phyloP scores from a whole-genome alignment of 2,329 filamentous ascomycete genomes.

The Trichoderma polysporum region DNA sequence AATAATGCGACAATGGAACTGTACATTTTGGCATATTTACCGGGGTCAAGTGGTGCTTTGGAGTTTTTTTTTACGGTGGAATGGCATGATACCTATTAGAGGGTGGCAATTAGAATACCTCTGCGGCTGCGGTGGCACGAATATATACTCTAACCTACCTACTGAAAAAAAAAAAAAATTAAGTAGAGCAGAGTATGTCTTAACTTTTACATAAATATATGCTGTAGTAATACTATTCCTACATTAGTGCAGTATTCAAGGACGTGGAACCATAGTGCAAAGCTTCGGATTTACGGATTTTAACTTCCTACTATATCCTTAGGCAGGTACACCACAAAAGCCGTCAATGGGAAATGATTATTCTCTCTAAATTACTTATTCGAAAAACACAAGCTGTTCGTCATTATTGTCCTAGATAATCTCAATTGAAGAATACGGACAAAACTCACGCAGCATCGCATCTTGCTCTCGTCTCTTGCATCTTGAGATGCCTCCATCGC shows the following conservation, averaged over 20 bases:
- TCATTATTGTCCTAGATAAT: not conserved
- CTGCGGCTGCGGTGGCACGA: not conserved
- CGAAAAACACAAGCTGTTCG: not conserved
- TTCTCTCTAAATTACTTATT: not conserved
- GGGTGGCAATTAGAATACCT: not conserved
- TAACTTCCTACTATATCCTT: not conserved
- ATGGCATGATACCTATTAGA: not conserved
- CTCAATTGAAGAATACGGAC: not conserved
- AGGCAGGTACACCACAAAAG: not conserved
- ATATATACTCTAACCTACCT: not conserved
- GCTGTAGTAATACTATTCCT: not conserved
- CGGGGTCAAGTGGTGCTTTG: not conserved
- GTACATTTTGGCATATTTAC: not conserved
- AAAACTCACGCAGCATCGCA: not conserved
- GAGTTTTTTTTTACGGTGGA: not conserved
- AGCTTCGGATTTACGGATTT: not conserved
- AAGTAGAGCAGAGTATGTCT: not conserved
- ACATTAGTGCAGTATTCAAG: not conserved
- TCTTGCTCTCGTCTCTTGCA: not conserved
- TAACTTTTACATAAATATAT: not conserved
- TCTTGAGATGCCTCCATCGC: too few species aligned
- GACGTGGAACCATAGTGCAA: not conserved
- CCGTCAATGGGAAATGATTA: not conserved
- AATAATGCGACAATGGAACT: constrained; percentile 12
- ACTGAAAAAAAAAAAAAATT: not conserved